These are phyloP conservation scores for Penicillium subrubescens DNA, from an alignment of 495 filamentous ascomycete species.

Conservation along the genomic window DNA sequence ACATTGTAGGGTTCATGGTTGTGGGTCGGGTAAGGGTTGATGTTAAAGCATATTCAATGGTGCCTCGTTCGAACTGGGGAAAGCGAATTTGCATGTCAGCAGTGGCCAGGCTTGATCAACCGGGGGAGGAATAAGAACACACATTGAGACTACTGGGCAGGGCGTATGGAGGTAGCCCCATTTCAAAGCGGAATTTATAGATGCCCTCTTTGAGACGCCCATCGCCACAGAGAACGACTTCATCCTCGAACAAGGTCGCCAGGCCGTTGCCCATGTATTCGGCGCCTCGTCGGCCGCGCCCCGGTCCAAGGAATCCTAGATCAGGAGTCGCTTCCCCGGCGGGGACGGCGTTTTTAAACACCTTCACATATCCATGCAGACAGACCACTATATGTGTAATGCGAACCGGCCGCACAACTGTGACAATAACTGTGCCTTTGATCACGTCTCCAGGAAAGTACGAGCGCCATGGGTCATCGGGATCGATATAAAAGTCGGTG, in stretches of 20 bases:
- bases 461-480: slow-evolving; percentile 85
- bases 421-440: slow-evolving; percentile 76
- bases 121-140: slow-evolving; percentile 30
- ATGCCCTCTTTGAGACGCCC: slow-evolving; percentile 80
- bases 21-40: slow-evolving; percentile 89
- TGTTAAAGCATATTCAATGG: slow-evolving; percentile 86
- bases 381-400: slow-evolving; percentile 89
- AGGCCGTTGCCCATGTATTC: slow-evolving; percentile 83
- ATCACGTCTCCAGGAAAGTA: slow-evolving; percentile 72
- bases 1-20: slow-evolving; percentile 76
- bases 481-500: slow-evolving; percentile 73
- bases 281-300: slow-evolving; percentile 55
- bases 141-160: slow-evolving; percentile 95
- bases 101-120: not conserved
- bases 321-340: slow-evolving; percentile 60
- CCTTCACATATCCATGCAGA: slow-evolving; percentile 86
- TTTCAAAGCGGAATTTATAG: slow-evolving; percentile 92
- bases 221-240: slow-evolving; percentile 86
- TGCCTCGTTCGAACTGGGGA: slow-evolving; percentile 88
- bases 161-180: slow-evolving; percentile 73
- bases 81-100: slow-evolving; percentile 17
- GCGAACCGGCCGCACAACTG: slow-evolving; percentile 76
- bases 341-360: slow-evolving; percentile 73
- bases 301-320: slow-evolving; percentile 51
- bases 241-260: slow-evolving; percentile 86